Evolutionary conservation across 2,329 filamentous ascomycete species (phyloP), one percentile per base, ranked within the genome.

Genomic region (Aureobasidium uvarum): DNA sequence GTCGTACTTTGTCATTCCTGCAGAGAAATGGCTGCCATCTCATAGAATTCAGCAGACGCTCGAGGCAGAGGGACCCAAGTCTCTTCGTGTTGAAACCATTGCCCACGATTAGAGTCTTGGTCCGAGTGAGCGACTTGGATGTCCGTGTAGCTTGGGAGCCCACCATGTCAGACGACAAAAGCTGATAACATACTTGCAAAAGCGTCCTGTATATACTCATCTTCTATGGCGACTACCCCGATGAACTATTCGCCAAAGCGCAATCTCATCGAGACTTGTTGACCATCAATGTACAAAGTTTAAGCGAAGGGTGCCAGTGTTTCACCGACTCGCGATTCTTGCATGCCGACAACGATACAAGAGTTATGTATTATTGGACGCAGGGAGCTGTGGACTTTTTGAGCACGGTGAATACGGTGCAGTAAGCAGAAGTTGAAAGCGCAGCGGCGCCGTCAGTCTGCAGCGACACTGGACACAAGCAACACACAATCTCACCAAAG

Each of bases 1-100:
- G 1, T 73, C 72, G 20, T 78, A 73, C 70, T 74, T 69, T 67
- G 50, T 76, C 33, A 74, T 72, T 23, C 76, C 76, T 0, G 76
- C 76, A 56, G 72, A 76, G n/a, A 67, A 70, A 56, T 78, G 76
- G 76, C 65, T 77, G 64, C 75, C 75, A 14, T 41, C 45, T 28
- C 58, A 62, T 25, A 62, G 58, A 14, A 62, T 62, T 5, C 58
- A 62, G 45, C 58, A 62, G 18, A 62, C 58, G 7, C 46, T 62
- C 16, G 58, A 62, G 20, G 58, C 58, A 25, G 46, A 51, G n/a
- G 56, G 56, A 25, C 45, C 58, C 45, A 62, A 62, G 46, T 39
- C 58, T 41, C 25, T 51, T 20, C 58, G 36, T 39, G 45, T 62
- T 14, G 58, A 62, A 10, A 62, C 58, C 8, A 41, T 50, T n/a